phyloP scores from a whole-genome alignment of 495 filamentous ascomycete species.

The Xylaria bambusicola region DNA sequence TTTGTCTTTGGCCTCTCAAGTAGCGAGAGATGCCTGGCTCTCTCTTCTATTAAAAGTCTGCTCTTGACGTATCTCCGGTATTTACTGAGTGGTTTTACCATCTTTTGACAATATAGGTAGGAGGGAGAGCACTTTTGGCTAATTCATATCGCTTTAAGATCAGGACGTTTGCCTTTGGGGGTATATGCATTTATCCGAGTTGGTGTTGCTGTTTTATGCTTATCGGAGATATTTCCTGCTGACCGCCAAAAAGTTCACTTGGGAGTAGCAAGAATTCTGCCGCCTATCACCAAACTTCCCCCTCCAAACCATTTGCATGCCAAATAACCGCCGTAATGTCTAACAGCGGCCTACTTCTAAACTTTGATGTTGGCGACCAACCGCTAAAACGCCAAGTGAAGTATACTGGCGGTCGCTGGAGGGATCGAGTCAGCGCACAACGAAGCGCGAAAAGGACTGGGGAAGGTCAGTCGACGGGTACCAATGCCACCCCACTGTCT shows the following conservation, averaged over 20 bases:
- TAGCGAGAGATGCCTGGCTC: no score
- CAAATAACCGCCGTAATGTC: conserved; percentile 60
- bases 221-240: conserved; percentile 1
- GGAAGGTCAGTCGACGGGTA: conserved; percentile 29
- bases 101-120: no score
- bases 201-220: not conserved
- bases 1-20: no score
- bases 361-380: conserved; percentile 75
- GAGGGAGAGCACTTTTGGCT: no score
- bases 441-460: conserved; percentile 61
- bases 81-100: no score
- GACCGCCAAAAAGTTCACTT: conserved; percentile 31
- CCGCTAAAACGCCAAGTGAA: conserved; percentile 60
- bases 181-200: not conserved
- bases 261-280: conserved; percentile 25
- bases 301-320: conserved; percentile 1
- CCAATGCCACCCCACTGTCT: conserved; percentile 31
- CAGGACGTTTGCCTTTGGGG: no score
- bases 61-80: no score
- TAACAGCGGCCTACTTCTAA: conserved; percentile 92
- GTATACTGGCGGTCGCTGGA: conserved; percentile 90
- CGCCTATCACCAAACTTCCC: conserved; percentile 17
- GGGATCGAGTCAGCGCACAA: conserved; percentile 79
- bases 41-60: no score
- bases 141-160: no score